These are phyloP conservation scores for Elaeis guineensis DNA, from an alignment of 176 grass and related monocot genomes.

Conservation along the genomic window DNA sequence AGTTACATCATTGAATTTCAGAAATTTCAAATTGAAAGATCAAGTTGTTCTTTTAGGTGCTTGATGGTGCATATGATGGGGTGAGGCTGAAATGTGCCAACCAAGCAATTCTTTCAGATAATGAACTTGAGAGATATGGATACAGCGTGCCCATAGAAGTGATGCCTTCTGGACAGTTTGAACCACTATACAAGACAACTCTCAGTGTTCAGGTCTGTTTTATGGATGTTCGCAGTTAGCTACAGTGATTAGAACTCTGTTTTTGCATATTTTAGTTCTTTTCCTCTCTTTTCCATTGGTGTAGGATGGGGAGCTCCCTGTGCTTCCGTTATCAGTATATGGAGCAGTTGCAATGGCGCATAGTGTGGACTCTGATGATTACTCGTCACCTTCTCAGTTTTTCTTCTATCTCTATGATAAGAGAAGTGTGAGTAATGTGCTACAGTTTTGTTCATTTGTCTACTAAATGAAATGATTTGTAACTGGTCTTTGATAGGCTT, in stretches of 20 bases:
- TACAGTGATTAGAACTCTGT: too few relatives aligned
- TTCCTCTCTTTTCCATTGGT: slow-evolving; percentile 3
- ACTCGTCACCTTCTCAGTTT: slow-evolving; percentile 79
- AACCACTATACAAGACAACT: slow-evolving; percentile 83
- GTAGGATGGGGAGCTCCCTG: slow-evolving; percentile 90
- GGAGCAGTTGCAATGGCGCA: slow-evolving; percentile 91
- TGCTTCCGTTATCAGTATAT: slow-evolving; percentile 90
- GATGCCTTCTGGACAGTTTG: slow-evolving; percentile 86
- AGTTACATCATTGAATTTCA: not conserved
- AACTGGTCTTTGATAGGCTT: not conserved
- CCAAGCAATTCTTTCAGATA: slow-evolving; percentile 78
- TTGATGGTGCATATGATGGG: slow-evolving; percentile 76
- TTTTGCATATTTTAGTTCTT: not conserved
- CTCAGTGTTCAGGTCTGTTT: slow-evolving; percentile 68
- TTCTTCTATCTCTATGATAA: slow-evolving; percentile 99
- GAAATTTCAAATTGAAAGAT: slow-evolving; percentile 1
- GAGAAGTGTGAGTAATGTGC: slow-evolving; percentile 64
- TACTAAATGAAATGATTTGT: not conserved
- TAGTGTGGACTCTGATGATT: slow-evolving; percentile 75
- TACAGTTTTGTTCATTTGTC: not conserved
- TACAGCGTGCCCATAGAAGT: slow-evolving; percentile 75
- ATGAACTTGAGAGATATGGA: slow-evolving; percentile 46
- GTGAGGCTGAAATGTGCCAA: slow-evolving; percentile 64
- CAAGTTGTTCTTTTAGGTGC: slow-evolving; percentile 50
- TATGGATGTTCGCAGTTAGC: too few relatives aligned